Base-by-base conservation (phyloP, 164 flowering plant species). In the Taxillus chinensis region DNA sequence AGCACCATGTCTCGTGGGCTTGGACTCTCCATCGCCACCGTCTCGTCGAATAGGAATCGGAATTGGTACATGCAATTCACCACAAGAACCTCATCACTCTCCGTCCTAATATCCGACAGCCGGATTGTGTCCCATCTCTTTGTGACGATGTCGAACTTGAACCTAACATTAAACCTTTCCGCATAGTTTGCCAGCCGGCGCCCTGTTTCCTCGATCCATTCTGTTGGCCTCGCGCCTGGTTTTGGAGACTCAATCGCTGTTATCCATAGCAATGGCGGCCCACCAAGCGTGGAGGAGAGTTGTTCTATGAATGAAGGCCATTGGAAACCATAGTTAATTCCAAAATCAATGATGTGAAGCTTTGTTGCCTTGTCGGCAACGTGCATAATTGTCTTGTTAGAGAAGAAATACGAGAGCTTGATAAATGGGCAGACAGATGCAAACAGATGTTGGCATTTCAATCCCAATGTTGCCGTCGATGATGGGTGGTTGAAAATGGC, bases 241-340 rank as follows among this genome's bases (percentile, higher is more conserved):
- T 4, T 3, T 2, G 54, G 54, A 51, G 15, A 15, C n/a, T 51
- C 54, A 51, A 51, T 15, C 27, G 27, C 54, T 3, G 54, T 51
- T 14, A 51, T 51, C 4, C 27, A 27, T 51, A 51, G 54, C 54
- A 14, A 14, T 51, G 54, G 54, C 4, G 54, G 27, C 27, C 54
- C 54, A 51, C 54, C 54, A 51, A 2, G 54, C 8, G 27, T 14
- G 15, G 10, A 51, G n/a, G 54, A 51, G 54, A 51, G 54, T 8
- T 51, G 54, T 10, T 51, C 54, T 51, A 51, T 51, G 54, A 51
- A 51, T 16, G 54, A 51, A 51, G 54, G 54, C 54, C 54, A 51
- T 51, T 51, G 54, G 27, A 51, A 51, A 51, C 54, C 54, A 48
- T 48, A 48, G 3, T 3, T 8, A 7, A 48, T 48, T 7, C 51